Conservation (phyloP, 352 stramenopile species). For the Pythium vanterpoolii region DNA sequence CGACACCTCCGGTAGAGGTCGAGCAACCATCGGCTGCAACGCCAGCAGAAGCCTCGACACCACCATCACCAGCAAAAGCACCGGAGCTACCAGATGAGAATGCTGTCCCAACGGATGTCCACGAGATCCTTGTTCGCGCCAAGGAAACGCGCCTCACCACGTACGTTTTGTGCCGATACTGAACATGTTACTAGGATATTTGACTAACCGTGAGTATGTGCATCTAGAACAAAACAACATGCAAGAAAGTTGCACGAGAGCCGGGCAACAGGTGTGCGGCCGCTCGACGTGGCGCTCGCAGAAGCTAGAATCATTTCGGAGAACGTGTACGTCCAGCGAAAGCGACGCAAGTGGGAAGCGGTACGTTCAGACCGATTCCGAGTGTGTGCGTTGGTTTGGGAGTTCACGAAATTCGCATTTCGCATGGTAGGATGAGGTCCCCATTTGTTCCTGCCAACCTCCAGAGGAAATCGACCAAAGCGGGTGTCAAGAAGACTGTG, state of each 20-base stretch:
- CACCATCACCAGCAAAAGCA: not conserved
- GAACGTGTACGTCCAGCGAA: constrained; percentile 75
- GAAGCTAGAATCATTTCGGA: constrained; percentile 67
- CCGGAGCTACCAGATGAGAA: not conserved
- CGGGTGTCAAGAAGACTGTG: constrained; percentile 69
- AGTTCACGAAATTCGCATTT: not conserved
- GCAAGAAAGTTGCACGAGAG: constrained; percentile 48
- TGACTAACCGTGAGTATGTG: not conserved
- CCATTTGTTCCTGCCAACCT: constrained; percentile 49
- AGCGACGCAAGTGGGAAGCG: constrained; percentile 44
- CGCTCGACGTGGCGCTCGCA: constrained; percentile 61
- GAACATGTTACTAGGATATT: not conserved
- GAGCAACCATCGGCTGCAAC: not conserved
- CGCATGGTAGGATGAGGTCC: constrained; percentile 53
- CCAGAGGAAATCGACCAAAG: constrained; percentile 32
- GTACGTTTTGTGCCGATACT: constrained; percentile 7
- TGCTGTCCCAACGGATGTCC: constrained; percentile 12
- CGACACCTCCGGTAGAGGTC: not conserved
- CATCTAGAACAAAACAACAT: constrained; percentile 27
- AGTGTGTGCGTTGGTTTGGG: not conserved
- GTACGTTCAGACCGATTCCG: constrained; percentile 29
- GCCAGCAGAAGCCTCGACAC: not conserved
- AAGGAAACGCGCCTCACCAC: constrained; percentile 16
- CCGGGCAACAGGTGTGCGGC: constrained; percentile 59
- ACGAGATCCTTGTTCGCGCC: constrained; percentile 19